Evolutionary conservation across 2,329 filamentous ascomycete genomes (phyloP).

Genomic region (Mariannaea elegans): DNA sequence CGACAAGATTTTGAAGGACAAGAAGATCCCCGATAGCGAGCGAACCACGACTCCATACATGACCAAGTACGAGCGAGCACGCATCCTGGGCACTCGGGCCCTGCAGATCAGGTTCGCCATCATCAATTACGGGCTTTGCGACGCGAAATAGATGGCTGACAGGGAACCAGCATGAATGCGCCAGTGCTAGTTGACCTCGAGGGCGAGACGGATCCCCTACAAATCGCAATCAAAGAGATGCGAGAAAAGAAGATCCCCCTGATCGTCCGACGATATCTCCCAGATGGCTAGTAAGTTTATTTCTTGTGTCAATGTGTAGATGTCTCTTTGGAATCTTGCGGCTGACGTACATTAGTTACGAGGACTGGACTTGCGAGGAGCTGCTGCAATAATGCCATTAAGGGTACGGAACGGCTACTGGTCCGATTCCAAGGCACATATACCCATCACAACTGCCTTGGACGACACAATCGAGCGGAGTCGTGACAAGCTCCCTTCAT

Average conservation of each 20-base stretch:
- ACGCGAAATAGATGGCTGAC: constrained; percentile 19
- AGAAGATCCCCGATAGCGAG: constrained; percentile 89
- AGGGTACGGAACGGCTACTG: constrained; percentile 21
- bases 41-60: constrained; percentile 96
- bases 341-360: constrained; percentile 70
- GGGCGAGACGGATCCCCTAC: constrained; percentile 95
- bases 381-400: constrained; percentile 67
- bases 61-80: constrained; percentile 98
- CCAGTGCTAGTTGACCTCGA: constrained; percentile 96
- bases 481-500: constrained; percentile 22
- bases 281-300: constrained; percentile 86
- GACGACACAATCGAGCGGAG: constrained; percentile 37
- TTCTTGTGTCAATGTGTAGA: not conserved
- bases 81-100: constrained; percentile 91
- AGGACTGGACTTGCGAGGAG: constrained; percentile 99
- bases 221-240: constrained; percentile 97
- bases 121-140: not conserved
- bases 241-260: constrained; percentile 98
- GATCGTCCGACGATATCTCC: constrained; percentile 93
- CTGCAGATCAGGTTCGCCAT: constrained; percentile 87
- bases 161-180: constrained; percentile 84
- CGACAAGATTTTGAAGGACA: constrained; percentile 73
- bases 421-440: constrained; percentile 37
- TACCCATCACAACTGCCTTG: constrained; percentile 36
- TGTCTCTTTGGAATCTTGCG: not conserved